phyloP scores from a whole-genome alignment of 139 green algal species.

The Medakamo hakoo region DNA sequence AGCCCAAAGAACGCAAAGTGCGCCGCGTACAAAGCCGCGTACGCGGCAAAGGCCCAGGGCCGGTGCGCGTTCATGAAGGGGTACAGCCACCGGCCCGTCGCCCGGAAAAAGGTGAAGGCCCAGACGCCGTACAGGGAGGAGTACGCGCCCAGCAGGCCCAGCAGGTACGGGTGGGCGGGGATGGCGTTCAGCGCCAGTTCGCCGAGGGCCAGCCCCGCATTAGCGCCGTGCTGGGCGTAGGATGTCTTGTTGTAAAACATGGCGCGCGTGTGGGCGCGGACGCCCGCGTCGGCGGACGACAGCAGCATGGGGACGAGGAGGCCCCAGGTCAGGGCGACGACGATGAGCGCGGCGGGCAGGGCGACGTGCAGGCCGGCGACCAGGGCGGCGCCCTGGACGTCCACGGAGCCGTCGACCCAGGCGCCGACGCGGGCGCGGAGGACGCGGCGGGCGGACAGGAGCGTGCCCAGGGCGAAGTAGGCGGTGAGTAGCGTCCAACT shows the following conservation, averaged over 20 bases:
- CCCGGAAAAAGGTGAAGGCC: constrained; percentile 4
- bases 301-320: constrained; percentile 9
- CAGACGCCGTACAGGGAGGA: constrained; percentile 7
- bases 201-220: constrained; percentile 6
- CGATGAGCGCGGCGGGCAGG: neutral
- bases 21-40: constrained; percentile 1
- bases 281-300: neutral
- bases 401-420: too few relatives aligned
- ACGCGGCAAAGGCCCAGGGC: neutral
- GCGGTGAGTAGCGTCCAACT: constrained; percentile 5
- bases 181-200: constrained; percentile 8
- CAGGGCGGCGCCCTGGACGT: too few relatives aligned
- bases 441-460: too few relatives aligned
- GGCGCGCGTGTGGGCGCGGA: neutral
- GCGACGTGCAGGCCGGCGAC: neutral
- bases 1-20: neutral
- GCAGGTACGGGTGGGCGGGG: neutral
- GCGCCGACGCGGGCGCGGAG: too few relatives aligned
- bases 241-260: constrained; percentile 2
- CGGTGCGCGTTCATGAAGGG: constrained; percentile 6
- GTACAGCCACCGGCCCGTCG: constrained; percentile 4
- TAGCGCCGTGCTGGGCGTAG: constrained; percentile 6
- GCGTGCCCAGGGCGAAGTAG: constrained; percentile 4
- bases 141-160: neutral
- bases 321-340: constrained; percentile 7